Conservation (phyloP, 2,329 filamentous ascomycete genomes). For the Diaporthe sp. region DNA sequence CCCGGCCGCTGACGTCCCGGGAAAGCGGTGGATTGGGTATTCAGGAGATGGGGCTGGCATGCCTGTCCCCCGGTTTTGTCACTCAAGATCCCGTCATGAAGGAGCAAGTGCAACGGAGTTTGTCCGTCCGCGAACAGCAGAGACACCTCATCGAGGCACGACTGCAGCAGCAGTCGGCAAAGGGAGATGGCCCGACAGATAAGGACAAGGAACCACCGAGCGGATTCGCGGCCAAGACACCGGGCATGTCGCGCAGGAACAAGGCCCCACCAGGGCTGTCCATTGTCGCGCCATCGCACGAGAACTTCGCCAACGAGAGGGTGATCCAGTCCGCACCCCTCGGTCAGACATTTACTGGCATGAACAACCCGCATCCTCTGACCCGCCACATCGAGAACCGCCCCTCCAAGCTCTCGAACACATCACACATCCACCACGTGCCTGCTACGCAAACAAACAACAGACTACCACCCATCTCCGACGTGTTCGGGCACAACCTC, state of each 20-base stretch:
- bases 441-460: constrained; percentile 92
- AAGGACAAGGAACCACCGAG: constrained; percentile 65
- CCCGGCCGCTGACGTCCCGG: constrained; percentile 82
- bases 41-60: constrained; percentile 93
- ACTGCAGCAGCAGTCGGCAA: constrained; percentile 88
- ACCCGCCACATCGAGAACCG: constrained; percentile 86
- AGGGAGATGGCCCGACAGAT: constrained; percentile 74
- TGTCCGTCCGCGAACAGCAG: constrained; percentile 94
- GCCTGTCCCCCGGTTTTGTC: constrained; percentile 93
- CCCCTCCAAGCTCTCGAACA: constrained; percentile 84
- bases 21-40: constrained; percentile 80
- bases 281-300: constrained; percentile 93
- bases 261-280: constrained; percentile 90
- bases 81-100: constrained; percentile 98
- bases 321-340: constrained; percentile 97
- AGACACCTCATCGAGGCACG: constrained; percentile 94
- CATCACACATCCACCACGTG: constrained; percentile 91
- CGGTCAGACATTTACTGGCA: constrained; percentile 93
- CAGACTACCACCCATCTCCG: constrained; percentile 91
- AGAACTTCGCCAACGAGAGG: constrained; percentile 92
- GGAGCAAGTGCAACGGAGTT: constrained; percentile 92
- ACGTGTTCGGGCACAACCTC: constrained; percentile 90
- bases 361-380: constrained; percentile 82
- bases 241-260: constrained; percentile 79
- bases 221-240: constrained; percentile 75